A percentile compares a stretch with the other conserved stretches of the same genome.
Conservation (phyloP, 1,139 yeast species). For the Debaryomyces fabryi region DNA sequence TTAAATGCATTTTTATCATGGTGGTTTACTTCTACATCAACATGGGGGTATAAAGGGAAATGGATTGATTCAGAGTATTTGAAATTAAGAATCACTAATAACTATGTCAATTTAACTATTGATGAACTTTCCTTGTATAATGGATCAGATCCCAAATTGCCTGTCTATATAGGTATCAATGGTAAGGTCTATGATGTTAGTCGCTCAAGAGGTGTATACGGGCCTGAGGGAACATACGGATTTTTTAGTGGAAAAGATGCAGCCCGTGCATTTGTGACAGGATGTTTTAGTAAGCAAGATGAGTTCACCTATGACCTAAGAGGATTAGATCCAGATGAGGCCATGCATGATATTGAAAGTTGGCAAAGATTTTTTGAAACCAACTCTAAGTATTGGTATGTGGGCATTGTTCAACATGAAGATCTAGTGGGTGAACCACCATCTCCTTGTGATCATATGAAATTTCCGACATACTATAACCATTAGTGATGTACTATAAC, state of each 20-base stretch:
- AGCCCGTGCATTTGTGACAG: conserved; percentile 76
- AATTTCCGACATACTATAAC: conserved; percentile 31
- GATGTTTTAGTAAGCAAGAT: conserved; percentile 62
- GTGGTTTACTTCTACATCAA: conserved; percentile 49
- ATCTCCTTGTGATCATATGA: conserved; percentile 37
- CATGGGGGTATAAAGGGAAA: conserved; percentile 60
- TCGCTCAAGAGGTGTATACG: conserved; percentile 56
- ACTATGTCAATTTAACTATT: conserved; percentile 40
- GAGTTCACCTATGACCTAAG: conserved; percentile 71
- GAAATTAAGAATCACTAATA: conserved; percentile 24
- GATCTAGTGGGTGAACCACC: conserved; percentile 40
- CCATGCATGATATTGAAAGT: conserved; percentile 26
- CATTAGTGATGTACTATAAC: background rate
- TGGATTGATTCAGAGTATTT: conserved; percentile 51
- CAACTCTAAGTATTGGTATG: conserved; percentile 61
- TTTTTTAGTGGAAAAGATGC: conserved; percentile 70
- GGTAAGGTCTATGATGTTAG: conserved; percentile 76
- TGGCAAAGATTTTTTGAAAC: conserved; percentile 60
- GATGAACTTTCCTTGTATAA: conserved; percentile 53
- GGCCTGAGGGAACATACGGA: conserved; percentile 64
- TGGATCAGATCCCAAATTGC: conserved; percentile 53
- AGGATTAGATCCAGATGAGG: conserved; percentile 51
- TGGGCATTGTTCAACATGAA: conserved; percentile 56
- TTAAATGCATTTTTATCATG: conserved; percentile 54
- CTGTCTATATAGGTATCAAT: conserved; percentile 65